Conservation (phyloP, 2,329 filamentous ascomycete genomes). For the Calonectria pteridis region DNA sequence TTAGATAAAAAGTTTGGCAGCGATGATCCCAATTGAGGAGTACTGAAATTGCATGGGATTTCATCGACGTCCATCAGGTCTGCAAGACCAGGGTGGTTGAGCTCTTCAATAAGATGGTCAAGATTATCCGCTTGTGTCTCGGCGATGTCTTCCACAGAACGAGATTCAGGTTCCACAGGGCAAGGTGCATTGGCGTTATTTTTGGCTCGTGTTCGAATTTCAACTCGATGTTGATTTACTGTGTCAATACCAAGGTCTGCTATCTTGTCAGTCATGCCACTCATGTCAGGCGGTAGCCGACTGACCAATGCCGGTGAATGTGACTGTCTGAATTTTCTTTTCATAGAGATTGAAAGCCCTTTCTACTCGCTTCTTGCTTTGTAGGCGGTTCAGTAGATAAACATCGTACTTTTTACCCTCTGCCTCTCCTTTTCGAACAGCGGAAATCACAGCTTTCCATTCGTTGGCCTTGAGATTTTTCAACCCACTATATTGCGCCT, state of each 20-base stretch:
- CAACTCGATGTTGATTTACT: not conserved
- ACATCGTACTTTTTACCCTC: not conserved
- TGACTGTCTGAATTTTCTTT: not conserved
- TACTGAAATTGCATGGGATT: not conserved
- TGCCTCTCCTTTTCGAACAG: slow-evolving; percentile 4
- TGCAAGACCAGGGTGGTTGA: not conserved
- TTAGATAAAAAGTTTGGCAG: not conserved
- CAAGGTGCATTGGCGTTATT: not conserved
- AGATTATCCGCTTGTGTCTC: not conserved
- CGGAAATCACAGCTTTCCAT: slow-evolving; percentile 20
- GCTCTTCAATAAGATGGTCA: not conserved
- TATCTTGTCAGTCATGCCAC: not conserved
- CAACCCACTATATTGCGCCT: not conserved
- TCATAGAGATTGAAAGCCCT: not conserved
- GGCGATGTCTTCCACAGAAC: not conserved
- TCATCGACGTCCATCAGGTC: not conserved
- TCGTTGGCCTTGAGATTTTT: slow-evolving; percentile 11
- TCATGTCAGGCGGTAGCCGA: not conserved
- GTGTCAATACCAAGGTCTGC: slow-evolving; percentile 12
- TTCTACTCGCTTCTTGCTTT: not conserved
- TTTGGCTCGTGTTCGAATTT: not conserved
- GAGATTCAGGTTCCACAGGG: not conserved
- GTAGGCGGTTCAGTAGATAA: not conserved
- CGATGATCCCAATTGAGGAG: not conserved
- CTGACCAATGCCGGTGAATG: not conserved